Base-by-base conservation (phyloP, 1,284 basidiomycete genomes). In the Cryptococcus sp. region DNA sequence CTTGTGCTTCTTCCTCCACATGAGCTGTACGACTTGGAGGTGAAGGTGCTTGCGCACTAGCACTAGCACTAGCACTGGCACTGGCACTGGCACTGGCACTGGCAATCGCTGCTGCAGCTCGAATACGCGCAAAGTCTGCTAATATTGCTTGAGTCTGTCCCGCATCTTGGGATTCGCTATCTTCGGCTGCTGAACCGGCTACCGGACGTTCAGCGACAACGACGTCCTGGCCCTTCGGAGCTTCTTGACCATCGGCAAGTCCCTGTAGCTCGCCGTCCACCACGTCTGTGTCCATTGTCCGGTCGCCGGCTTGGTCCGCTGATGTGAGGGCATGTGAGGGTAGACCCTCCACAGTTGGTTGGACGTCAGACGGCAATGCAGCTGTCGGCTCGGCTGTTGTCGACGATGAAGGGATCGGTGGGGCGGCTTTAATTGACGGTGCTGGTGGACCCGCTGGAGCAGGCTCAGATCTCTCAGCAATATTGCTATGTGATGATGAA, bases 251-350 rank as follows among this genome's bases (percentile, higher is more conserved):
- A 13, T 43, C 27, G 27, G n/a, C 48, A 8, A n/a, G 45, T 13
- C 42, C 53, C 20, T 52, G 23, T 17, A 54, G 30, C 17, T 51
- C 52, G 3, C 43, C 17, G 10, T 54, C 57, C 15, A 50, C 49
- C 5, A 46, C 38, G 30, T 54, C 57, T 19, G 52, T 50, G 39
- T 58, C 57, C 41, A 52, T 41, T n/a, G 55, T 41, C 16, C 39
- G 27, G 39, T 57, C 50, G 11, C 40, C 43, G 35, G 17, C 16
- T 13, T 25, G 22, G n/a, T 23, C 20, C 27, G 43, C 41, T 22
- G 42, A n/a, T 2, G 42, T n/a, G 8, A 15, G 3, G n/a, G 7
- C n/a, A 22, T 8, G 11, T 22, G 42, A 45, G 8, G n/a, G n/a
- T 6, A 45, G 22, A n/a, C 10, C 42, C 8, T 45, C 42, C 16